A percentile compares a stretch with the other conserved stretches of the same genome.
Conservation (phyloP, 768 basidiomycete genomes). For the Candolleomyces eurysporus region DNA sequence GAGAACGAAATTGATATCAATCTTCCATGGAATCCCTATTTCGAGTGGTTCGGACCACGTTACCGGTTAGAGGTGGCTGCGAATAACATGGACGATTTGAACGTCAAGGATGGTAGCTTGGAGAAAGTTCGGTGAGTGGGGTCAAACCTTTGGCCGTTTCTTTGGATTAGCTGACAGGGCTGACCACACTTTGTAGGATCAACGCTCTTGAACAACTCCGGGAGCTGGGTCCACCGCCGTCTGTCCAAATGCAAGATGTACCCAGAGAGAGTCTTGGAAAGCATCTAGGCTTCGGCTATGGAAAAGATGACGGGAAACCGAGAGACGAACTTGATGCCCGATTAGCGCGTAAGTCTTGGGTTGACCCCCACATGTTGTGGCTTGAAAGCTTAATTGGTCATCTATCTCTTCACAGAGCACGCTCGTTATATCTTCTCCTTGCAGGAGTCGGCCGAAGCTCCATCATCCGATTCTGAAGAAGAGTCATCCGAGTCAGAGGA, state of each 20-base stretch:
- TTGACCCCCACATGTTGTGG: not conserved
- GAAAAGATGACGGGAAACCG: conserved; percentile 42
- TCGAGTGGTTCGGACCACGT: conserved; percentile 97
- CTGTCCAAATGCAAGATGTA: conserved; percentile 82
- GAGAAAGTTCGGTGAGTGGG: conserved; percentile 68
- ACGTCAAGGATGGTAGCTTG: conserved; percentile 75
- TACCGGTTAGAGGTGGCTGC: conserved; percentile 88
- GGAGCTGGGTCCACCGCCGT: conserved; percentile 67
- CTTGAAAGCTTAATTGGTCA: not conserved
- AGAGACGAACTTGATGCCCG: conserved; percentile 65
- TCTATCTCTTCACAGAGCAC: conserved; percentile 45
- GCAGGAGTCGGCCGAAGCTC: conserved; percentile 45
- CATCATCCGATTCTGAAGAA: conserved; percentile 30
- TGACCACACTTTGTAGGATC: conserved; percentile 1
- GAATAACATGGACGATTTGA: conserved; percentile 95
- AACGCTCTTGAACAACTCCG: conserved; percentile 38
- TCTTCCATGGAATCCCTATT: conserved; percentile 84
- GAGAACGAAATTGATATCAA: conserved; percentile 76
- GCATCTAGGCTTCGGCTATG: conserved; percentile 53
- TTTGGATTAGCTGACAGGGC: not conserved
- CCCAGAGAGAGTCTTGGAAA: conserved; percentile 66
- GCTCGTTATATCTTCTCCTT: conserved; percentile 61
- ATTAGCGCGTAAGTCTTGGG: conserved; percentile 61
- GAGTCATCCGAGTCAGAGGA: conserved; percentile 52
- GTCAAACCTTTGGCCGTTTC: conserved; percentile 8